A percentile compares a stretch with the other conserved stretches of the same genome.
Conservation (phyloP, 257 asterid genomes). For the Pogostemon cablin region DNA sequence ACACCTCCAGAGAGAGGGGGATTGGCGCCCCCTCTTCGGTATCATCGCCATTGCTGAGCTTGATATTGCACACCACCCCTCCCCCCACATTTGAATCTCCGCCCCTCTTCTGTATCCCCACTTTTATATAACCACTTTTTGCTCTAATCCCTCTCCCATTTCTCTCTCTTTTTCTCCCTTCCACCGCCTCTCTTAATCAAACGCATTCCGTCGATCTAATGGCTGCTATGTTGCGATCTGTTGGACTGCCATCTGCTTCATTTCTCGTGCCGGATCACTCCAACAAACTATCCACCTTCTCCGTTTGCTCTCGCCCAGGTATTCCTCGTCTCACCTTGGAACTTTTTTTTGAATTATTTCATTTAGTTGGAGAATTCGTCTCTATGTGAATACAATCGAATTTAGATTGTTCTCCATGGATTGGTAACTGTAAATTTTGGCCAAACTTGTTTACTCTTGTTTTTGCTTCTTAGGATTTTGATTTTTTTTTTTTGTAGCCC, state of each 20-base stretch:
- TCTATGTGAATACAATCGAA: too few relatives aligned
- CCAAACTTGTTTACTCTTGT: background rate
- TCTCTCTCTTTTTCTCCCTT: conserved; percentile 13
- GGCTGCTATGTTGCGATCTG: conserved; percentile 59
- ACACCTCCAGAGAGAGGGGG: background rate
- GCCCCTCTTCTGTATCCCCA: conserved; percentile 26
- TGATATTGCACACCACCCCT: conserved; percentile 11
- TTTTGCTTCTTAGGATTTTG: conserved; percentile 6
- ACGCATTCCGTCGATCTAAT: conserved; percentile 27
- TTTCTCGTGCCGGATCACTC: conserved; percentile 47
- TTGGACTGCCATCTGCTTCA: conserved; percentile 50
- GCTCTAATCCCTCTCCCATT: background rate
- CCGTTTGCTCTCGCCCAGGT: conserved; percentile 35
- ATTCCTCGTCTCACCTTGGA: background rate
- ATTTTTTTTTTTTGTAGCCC: background rate
- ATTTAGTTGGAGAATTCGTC: background rate
- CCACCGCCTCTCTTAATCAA: background rate
- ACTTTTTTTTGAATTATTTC: background rate
- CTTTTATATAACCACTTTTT: background rate
- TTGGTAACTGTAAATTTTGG: background rate
- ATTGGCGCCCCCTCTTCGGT: conserved; percentile 19
- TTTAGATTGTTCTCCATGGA: too few relatives aligned
- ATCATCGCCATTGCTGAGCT: conserved; percentile 38
- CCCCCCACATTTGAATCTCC: conserved; percentile 36
- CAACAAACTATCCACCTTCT: conserved; percentile 35